These are phyloP conservation scores for Paecilomyces niveus DNA, from an alignment of 2,329 filamentous ascomycete species.

Conservation along the genomic window DNA sequence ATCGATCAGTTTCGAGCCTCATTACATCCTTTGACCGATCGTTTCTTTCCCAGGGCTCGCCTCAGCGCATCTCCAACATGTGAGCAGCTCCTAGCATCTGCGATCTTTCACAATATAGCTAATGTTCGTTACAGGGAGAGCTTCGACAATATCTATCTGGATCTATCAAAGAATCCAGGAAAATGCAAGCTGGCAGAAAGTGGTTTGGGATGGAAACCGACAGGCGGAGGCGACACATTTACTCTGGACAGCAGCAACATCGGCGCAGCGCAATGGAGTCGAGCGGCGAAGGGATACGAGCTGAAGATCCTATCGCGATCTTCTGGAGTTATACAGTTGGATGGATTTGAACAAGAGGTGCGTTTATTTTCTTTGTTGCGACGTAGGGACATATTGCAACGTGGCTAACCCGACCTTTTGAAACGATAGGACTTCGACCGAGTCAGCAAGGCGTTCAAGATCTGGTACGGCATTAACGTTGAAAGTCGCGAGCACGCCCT, in stretches of 20 bases:
- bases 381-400: background rate
- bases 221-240: conserved; percentile 80
- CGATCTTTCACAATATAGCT: conserved; percentile 4
- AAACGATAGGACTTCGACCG: conserved; percentile 75
- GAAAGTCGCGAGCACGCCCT: conserved; percentile 91
- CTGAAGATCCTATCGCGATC: conserved; percentile 83
- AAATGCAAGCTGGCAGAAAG: conserved; percentile 93
- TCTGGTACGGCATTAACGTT: conserved; percentile 92
- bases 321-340: conserved; percentile 81
- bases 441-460: conserved; percentile 86
- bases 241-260: conserved; percentile 86
- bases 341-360: conserved; percentile 86
- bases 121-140: conserved; percentile 57
- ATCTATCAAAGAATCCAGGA: conserved; percentile 85
- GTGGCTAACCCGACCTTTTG: background rate
- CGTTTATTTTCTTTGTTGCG: conserved; percentile 10
- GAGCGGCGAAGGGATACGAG: conserved; percentile 85
- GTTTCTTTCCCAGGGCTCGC: background rate
- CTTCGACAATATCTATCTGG: conserved; percentile 95
- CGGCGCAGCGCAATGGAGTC: conserved; percentile 84
- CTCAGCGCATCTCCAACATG: conserved; percentile 25
- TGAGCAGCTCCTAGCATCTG: conserved; percentile 12
- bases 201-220: conserved; percentile 91
- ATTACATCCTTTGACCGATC: background rate
- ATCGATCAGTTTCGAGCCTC: background rate